These are phyloP conservation scores for Fusarium sororula DNA, from an alignment of 2,329 filamentous ascomycete genomes.

Conservation along the genomic window DNA sequence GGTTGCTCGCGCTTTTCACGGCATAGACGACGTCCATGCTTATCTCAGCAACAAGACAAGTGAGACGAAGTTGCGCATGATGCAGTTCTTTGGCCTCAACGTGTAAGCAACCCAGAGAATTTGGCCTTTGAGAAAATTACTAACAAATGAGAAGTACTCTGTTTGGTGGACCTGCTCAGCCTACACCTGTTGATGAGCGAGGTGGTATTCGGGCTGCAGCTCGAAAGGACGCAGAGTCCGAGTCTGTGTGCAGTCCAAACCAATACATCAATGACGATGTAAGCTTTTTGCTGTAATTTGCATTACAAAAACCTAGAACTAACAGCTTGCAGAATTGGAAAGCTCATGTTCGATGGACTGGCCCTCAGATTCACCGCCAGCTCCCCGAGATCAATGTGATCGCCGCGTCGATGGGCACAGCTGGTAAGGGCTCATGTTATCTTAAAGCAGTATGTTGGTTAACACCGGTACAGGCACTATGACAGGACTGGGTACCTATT, in stretches of 20 bases:
- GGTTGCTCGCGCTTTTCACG: slow-evolving; percentile 47
- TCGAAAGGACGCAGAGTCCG: slow-evolving; percentile 43
- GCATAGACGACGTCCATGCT: slow-evolving; percentile 54
- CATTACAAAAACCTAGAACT: neutral
- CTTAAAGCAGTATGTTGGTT: neutral
- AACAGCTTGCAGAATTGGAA: slow-evolving; percentile 56
- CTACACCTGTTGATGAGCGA: slow-evolving; percentile 45
- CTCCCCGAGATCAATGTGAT: slow-evolving; percentile 65
- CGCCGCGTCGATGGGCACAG: slow-evolving; percentile 64
- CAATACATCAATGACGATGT: slow-evolving; percentile 49
- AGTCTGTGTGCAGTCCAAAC: slow-evolving; percentile 44
- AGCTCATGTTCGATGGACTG: slow-evolving; percentile 67
- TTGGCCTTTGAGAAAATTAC: neutral
- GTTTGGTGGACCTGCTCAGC: slow-evolving; percentile 47
- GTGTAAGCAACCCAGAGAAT: slow-evolving; percentile 37
- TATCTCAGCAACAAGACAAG: slow-evolving; percentile 60
- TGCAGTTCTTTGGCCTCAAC: slow-evolving; percentile 48
- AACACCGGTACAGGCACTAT: slow-evolving; percentile 48
- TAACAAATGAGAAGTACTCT: slow-evolving; percentile 39
- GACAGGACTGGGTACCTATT: slow-evolving; percentile 60
- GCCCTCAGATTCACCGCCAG: slow-evolving; percentile 65
- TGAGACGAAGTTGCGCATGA: slow-evolving; percentile 44
- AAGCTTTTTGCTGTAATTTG: neutral
- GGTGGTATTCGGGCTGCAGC: slow-evolving; percentile 46
- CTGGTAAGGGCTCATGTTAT: slow-evolving; percentile 23